Evolutionary conservation across 768 basidiomycete species (phyloP).

Genomic region (Daedaleopsis nitida): DNA sequence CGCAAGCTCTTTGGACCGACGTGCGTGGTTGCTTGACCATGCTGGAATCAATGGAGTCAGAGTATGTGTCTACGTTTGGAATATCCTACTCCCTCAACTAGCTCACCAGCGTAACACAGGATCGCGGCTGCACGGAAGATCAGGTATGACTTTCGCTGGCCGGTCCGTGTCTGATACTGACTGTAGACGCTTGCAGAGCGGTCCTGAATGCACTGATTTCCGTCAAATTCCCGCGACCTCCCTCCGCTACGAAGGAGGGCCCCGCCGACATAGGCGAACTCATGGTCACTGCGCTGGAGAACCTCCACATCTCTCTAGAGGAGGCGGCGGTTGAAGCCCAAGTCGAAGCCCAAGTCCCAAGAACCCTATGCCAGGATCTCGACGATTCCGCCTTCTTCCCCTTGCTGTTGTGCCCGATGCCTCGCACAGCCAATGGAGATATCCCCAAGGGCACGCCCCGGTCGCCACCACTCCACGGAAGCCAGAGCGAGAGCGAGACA

Average conservation of each 20-base stretch:
- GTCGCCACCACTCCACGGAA: too few relatives aligned
- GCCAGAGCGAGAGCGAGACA: too few relatives aligned
- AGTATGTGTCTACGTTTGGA: constrained; percentile 3
- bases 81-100: not conserved
- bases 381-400: too few relatives aligned
- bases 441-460: too few relatives aligned
- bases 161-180: not conserved
- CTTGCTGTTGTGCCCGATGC: too few relatives aligned
- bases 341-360: too few relatives aligned
- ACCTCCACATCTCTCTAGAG: not conserved
- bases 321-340: not conserved
- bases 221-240: not conserved
- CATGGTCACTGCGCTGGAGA: not conserved
- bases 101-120: not conserved
- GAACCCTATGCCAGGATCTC: too few relatives aligned
- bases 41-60: constrained; percentile 12
- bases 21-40: constrained; percentile 41
- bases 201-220: not conserved
- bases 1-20: constrained; percentile 39
- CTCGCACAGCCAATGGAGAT: too few relatives aligned
- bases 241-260: not conserved
- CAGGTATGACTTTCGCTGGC: not conserved
- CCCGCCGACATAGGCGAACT: not conserved
- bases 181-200: not conserved
- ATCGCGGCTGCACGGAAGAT: not conserved